Conservation (phyloP, 2,329 filamentous ascomycete genomes). For the Trichoderma endophyticum region DNA sequence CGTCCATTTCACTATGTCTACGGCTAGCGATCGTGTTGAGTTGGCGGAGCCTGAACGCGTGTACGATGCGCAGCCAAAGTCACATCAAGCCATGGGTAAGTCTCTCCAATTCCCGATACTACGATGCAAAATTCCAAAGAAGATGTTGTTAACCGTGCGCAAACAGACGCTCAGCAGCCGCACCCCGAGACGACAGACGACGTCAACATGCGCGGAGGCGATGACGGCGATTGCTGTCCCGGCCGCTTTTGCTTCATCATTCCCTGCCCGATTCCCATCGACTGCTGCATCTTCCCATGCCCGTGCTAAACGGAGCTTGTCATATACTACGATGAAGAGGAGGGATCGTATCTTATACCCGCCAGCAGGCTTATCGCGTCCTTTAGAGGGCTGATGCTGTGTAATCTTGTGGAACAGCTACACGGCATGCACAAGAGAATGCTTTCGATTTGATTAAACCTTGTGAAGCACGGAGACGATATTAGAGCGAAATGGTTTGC, state of each 20-base stretch:
- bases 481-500: neutral
- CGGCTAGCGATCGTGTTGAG: neutral
- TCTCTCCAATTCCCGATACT: neutral
- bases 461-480: neutral
- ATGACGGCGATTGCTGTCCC: slow-evolving; percentile 27
- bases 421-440: neutral
- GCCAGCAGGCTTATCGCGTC: neutral
- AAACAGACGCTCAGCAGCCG: slow-evolving; percentile 20
- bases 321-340: neutral
- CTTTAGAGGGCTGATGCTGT: neutral
- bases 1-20: neutral
- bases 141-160: neutral
- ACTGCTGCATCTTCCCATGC: slow-evolving; percentile 33
- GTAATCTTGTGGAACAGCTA: neutral
- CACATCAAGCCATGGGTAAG: slow-evolving; percentile 16
- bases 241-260: slow-evolving; percentile 39
- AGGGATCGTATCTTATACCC: neutral
- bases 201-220: slow-evolving; percentile 30
- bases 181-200: slow-evolving; percentile 24
- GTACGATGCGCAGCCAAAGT: slow-evolving; percentile 7
- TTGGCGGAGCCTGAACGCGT: neutral
- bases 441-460: neutral
- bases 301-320: slow-evolving; percentile 22
- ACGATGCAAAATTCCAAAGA: neutral
- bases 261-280: slow-evolving; percentile 36